Conservation (phyloP, 1,284 basidiomycete genomes). For the Pseudozyma hubeiensis region DNA sequence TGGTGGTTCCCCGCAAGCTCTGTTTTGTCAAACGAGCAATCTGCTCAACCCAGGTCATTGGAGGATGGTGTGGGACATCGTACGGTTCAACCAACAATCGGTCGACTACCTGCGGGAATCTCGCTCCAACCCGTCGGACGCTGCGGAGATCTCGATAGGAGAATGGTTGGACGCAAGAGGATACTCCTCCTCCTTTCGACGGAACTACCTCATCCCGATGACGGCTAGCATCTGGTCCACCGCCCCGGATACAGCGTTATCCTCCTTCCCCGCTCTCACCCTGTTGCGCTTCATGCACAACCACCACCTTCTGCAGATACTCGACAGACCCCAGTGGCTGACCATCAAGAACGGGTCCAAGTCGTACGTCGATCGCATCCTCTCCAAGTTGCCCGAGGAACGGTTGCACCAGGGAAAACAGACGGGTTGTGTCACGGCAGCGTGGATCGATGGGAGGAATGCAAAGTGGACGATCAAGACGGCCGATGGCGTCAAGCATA, state of each 20-base stretch:
- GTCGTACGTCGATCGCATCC: constrained; percentile 51
- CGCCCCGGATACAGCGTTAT: constrained; percentile 77
- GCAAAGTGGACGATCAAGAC: constrained; percentile 67
- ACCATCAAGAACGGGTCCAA: constrained; percentile 78
- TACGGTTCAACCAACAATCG: constrained; percentile 81
- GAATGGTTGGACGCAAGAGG: constrained; percentile 77
- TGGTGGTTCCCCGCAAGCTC: constrained; percentile 30
- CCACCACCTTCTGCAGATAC: constrained; percentile 81
- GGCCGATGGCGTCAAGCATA: constrained; percentile 67
- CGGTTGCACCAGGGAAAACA: constrained; percentile 31
- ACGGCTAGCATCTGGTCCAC: constrained; percentile 79
- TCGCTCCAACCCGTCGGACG: constrained; percentile 33
- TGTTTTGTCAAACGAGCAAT: constrained; percentile 56
- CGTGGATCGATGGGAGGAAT: constrained; percentile 20
- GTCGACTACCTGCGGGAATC: constrained; percentile 66
- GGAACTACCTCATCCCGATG: constrained; percentile 78
- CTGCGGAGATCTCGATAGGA: constrained; percentile 74
- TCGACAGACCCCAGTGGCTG: constrained; percentile 80
- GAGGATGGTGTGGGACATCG: constrained; percentile 80
- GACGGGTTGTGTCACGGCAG: constrained; percentile 25
- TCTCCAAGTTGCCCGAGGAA: constrained; percentile 20
- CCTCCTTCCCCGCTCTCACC: constrained; percentile 80
- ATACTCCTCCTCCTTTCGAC: constrained; percentile 78
- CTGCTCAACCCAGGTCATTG: constrained; percentile 77
- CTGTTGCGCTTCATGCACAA: constrained; percentile 83